Conservation (phyloP, 202 grass and related monocot species). For the Setaria viridis region DNA sequence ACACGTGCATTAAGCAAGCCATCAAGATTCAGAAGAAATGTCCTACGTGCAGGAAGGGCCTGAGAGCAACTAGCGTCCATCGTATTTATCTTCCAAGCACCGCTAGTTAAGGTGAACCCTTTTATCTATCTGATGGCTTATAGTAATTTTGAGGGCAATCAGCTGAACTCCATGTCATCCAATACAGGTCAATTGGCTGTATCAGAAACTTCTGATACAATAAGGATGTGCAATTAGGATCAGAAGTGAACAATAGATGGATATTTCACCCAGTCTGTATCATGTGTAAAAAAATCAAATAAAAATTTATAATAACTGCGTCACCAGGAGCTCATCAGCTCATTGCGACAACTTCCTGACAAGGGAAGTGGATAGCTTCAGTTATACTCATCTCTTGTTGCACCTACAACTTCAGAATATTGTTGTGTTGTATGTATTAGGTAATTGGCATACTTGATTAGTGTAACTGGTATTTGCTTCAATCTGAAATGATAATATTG, state of each 20-base stretch:
- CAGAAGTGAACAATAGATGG: conserved; percentile 17
- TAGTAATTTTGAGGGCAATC: conserved; percentile 10
- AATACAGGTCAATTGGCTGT: background rate
- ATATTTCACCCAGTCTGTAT: background rate
- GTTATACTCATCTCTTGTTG: background rate
- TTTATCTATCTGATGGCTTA: conserved; percentile 7
- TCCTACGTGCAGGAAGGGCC: conserved; percentile 74
- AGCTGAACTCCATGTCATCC: background rate
- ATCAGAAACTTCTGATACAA: conserved; percentile 17
- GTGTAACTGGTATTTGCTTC: conserved; percentile 33
- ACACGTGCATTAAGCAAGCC: conserved; percentile 69
- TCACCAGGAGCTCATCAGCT: background rate
- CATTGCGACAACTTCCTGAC: background rate
- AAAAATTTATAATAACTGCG: background rate
- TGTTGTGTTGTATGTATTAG: conserved; percentile 39
- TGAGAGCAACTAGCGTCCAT: conserved; percentile 66
- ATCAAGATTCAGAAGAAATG: conserved; percentile 92
- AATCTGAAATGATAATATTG: background rate
- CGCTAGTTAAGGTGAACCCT: conserved; percentile 39
- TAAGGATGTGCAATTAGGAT: conserved; percentile 21
- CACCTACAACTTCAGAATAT: background rate
- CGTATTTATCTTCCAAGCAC: conserved; percentile 81
- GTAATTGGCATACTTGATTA: background rate
- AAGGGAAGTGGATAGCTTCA: conserved; percentile 26
- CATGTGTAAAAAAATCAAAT: background rate